Conservation (phyloP, 2,329 filamentous ascomycete genomes). For the Canariomyces notabilis region DNA sequence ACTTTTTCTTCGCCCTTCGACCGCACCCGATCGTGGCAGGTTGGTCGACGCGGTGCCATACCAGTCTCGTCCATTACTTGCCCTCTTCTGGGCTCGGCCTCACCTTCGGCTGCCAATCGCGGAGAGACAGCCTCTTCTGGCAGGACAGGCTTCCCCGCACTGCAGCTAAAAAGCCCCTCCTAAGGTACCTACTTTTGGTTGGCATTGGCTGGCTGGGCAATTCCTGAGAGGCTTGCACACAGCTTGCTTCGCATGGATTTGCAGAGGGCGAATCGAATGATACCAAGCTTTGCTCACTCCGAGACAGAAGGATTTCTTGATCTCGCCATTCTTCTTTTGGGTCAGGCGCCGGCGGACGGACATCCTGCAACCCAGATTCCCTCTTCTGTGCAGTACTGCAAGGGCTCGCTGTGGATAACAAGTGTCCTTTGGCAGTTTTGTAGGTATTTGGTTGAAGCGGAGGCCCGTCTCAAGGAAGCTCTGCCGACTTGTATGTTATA, state of each 20-base stretch:
- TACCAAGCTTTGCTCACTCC: neutral
- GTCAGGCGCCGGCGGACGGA: neutral
- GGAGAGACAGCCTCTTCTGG: neutral
- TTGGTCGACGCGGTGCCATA: constrained; percentile 13
- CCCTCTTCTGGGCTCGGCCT: constrained; percentile 7
- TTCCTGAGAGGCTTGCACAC: neutral
- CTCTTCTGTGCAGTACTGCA: no score
- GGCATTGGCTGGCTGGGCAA: constrained; percentile 12
- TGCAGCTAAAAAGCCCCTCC: no score
- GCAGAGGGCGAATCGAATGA: neutral
- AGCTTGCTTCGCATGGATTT: constrained; percentile 1
- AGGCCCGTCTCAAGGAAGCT: no score
- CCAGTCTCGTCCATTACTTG: constrained; percentile 15
- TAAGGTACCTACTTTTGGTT: constrained; percentile 2
- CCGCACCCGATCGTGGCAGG: no score
- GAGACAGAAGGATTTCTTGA: neutral
- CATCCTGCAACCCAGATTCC: constrained; percentile 3
- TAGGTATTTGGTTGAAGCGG: no score
- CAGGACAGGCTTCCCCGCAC: constrained; percentile 17
- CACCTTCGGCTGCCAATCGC: constrained; percentile 12
- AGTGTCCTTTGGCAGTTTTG: no score
- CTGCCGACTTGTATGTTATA: no score
- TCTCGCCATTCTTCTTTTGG: neutral
- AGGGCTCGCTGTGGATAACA: no score
- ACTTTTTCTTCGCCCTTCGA: constrained; percentile 7